phyloP scores from a whole-genome alignment of 2,329 filamentous ascomycete species.

The Colletotrichum sansevieriae region DNA sequence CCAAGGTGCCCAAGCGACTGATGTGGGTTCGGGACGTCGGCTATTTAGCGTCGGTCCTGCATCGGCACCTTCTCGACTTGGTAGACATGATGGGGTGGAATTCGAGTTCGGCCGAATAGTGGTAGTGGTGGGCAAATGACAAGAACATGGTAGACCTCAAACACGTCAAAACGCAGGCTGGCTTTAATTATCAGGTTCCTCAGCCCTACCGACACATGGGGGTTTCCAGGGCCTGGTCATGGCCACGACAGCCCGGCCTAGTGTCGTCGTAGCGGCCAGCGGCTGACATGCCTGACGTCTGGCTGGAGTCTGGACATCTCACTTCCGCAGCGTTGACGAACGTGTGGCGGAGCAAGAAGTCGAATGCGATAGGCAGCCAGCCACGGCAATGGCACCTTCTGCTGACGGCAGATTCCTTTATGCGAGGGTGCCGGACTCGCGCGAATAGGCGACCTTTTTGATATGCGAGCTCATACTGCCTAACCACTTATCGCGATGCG shows the following conservation, averaged over 20 bases:
- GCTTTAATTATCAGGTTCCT: conserved; percentile 2
- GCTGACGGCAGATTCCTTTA: conserved; percentile 17
- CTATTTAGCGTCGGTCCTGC: conserved; percentile 16
- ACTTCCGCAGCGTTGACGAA: neutral
- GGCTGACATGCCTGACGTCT: conserved; percentile 20
- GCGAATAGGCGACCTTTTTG: neutral
- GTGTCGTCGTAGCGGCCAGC: conserved; percentile 7
- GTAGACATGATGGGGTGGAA: neutral
- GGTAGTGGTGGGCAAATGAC: neutral
- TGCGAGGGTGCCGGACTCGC: neutral
- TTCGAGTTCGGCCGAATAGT: neutral
- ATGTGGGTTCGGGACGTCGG: conserved; percentile 2
- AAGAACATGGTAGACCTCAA: too few relatives aligned
- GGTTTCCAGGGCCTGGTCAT: conserved; percentile 7
- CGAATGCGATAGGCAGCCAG: neutral
- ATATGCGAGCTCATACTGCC: conserved; percentile 1
- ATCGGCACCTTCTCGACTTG: conserved; percentile 1
- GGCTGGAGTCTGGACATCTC: conserved; percentile 4
- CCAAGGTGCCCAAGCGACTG: conserved; percentile 15
- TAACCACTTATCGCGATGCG: conserved; percentile 4
- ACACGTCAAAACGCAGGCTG: too few relatives aligned
- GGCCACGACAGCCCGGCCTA: conserved; percentile 15
- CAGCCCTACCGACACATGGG: conserved; percentile 34
- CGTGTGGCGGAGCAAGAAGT: conserved; percentile 1
- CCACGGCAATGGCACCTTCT: neutral